phyloP scores from a whole-genome alignment of 805 yeast genomes.

The baker's yeast (Saccharomyces cerevisiae) region DNA sequence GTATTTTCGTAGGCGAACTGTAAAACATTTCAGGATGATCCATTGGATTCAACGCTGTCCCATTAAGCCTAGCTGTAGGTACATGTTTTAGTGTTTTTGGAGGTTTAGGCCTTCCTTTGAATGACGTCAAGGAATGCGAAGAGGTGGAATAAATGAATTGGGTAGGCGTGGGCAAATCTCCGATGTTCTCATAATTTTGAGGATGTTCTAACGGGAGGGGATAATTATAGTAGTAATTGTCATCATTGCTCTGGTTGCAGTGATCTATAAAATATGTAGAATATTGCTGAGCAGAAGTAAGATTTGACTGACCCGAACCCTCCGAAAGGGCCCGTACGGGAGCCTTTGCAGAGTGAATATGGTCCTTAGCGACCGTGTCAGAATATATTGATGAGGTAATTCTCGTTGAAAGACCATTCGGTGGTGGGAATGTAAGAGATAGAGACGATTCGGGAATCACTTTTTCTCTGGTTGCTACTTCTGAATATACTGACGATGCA shows the following conservation, averaged over 20 bases:
- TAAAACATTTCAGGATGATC: conserved; percentile 37
- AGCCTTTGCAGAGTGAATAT: not conserved
- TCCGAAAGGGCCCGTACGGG: not conserved
- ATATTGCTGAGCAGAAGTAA: not conserved
- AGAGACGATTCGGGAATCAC: not conserved
- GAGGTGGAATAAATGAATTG: conserved; percentile 28
- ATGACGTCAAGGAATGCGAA: conserved; percentile 26
- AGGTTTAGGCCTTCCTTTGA: conserved; percentile 26
- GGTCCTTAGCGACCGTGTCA: conserved; percentile 19
- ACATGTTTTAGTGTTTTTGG: conserved; percentile 15
- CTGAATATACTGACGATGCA: not conserved
- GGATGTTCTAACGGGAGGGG: conserved; percentile 17
- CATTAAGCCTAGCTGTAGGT: conserved; percentile 22
- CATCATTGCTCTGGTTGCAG: conserved; percentile 11
- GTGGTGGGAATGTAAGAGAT: not conserved
- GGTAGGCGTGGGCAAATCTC: conserved; percentile 34
- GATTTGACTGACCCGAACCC: not conserved
- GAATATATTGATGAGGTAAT: conserved; percentile 38
- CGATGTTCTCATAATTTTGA: conserved; percentile 26
- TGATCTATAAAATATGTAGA: not conserved
- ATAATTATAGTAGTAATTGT: not conserved
- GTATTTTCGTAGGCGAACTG: conserved; percentile 5
- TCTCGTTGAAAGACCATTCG: not conserved
- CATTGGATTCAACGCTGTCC: conserved; percentile 34
- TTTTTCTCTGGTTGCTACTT: not conserved